Base-by-base conservation (phyloP, 2,329 filamentous ascomycete genomes). In the Monilinia laxa region DNA sequence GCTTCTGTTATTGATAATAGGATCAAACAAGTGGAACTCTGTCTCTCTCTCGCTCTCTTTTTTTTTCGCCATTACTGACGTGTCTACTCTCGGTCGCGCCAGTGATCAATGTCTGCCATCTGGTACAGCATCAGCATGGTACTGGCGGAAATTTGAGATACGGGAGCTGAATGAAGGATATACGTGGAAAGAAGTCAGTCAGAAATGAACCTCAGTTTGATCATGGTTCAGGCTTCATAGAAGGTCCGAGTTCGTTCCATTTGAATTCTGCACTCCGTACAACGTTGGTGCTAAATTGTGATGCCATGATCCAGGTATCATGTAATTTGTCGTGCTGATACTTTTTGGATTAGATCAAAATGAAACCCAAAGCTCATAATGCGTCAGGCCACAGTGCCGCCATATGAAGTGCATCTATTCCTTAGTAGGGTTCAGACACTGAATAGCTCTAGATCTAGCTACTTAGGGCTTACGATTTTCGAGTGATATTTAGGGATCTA, bases 1-100 rank as follows among this genome's bases (percentile, higher is more conserved):
- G 10, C 18, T n/a, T 4, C 52, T 54, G 52, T 25, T 47, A 58
- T 47, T 58, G 25, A 47, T 58, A 47, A 58, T 59, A 59, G 40
- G 40, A 59, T 7, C 25, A 47, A 18, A 47, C 25, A 59, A 59
- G 56, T 59, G 56, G 56, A 47, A 59, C 11, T 59, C 25, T 35
- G 4, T 28, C 28, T 28, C 28, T 28, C 28, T 28, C 28, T 28
- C n/a, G n/a, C n/a, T n/a, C n/a, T n/a, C n/a, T n/a, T 23, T 59
- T 31, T 35, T 23, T 59, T 47, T 47, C 25, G 42, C 40, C 25
- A 47, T 47, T 20, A 16, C 25, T 59, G 56, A 59, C 56, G 56
- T 59, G 56, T 59, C 56, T 31, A 20, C 47, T 47, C 25, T 59
- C 42, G 40, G 40, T 59, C 56, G 7, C 38, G 40, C 45, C 56